These are phyloP conservation scores for Aegilops sharonensis DNA, from an alignment of 176 grass and related monocot genomes.

Conservation along the genomic window DNA sequence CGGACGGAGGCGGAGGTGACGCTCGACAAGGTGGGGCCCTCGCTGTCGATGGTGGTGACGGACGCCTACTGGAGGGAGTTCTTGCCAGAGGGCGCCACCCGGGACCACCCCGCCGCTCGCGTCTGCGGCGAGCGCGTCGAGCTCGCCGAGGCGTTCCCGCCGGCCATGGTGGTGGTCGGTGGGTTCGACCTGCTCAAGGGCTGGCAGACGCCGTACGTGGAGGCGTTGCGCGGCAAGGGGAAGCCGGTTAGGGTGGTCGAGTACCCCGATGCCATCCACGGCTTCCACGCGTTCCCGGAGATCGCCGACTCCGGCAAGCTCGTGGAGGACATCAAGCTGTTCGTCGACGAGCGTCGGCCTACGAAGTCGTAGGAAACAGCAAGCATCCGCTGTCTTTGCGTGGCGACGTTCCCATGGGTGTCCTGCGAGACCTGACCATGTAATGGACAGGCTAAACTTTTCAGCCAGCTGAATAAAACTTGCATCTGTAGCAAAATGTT, in stretches of 20 bases:
- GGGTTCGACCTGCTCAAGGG: slow-evolving; percentile 48
- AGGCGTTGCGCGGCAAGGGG: slow-evolving; percentile 19
- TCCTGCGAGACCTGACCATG: no score
- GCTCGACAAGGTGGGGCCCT: slow-evolving; percentile 1
- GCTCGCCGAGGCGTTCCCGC: slow-evolving; percentile 38
- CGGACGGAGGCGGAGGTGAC: slow-evolving; percentile 29
- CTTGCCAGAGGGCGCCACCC: slow-evolving; percentile 32
- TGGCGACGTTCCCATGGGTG: no score
- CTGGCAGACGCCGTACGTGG: slow-evolving; percentile 58
- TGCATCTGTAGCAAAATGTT: not conserved
- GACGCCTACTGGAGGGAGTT: slow-evolving; percentile 41
- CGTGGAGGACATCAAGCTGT: slow-evolving; percentile 39
- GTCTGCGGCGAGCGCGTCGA: not conserved
- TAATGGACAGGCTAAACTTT: not conserved
- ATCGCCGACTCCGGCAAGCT: slow-evolving; percentile 19
- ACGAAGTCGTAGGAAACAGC: no score
- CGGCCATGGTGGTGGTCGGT: slow-evolving; percentile 47
- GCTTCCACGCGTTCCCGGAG: slow-evolving; percentile 42
- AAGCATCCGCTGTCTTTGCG: no score
- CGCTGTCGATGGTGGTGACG: slow-evolving; percentile 14
- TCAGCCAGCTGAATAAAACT: not conserved
- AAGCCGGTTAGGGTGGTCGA: slow-evolving; percentile 22
- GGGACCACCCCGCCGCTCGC: slow-evolving; percentile 35
- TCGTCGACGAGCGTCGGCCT: slow-evolving; percentile 23
- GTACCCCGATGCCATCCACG: slow-evolving; percentile 33